These are phyloP conservation scores for Asterophora parasitica DNA, from an alignment of 768 basidiomycete species.

Conservation along the genomic window DNA sequence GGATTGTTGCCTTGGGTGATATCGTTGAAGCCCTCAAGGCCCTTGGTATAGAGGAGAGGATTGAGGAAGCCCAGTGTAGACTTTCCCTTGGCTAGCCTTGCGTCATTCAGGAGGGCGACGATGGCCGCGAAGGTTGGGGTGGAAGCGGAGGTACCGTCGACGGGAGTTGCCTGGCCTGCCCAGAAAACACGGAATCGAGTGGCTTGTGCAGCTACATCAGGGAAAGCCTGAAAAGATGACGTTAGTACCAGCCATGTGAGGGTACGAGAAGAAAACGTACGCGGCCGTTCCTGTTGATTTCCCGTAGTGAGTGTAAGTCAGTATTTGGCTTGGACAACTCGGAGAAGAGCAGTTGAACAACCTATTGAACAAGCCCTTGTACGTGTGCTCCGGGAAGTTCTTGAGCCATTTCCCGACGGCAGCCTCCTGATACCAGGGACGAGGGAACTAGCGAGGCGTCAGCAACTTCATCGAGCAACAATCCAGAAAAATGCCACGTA, in stretches of 20 bases:
- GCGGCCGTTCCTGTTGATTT: too few species aligned
- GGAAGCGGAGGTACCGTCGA: too few species aligned
- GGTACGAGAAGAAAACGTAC: too few species aligned
- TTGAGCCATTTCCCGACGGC: slow-evolving; percentile 42
- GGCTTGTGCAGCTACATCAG: slow-evolving; percentile 65
- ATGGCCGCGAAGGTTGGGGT: slow-evolving; percentile 62
- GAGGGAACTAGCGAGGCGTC: too few species aligned
- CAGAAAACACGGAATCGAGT: slow-evolving; percentile 44
- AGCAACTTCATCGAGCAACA: too few species aligned
- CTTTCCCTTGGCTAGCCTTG: too few species aligned
- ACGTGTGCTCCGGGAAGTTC: slow-evolving; percentile 38
- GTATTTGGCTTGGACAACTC: background rate
- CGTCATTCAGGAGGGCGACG: slow-evolving; percentile 63
- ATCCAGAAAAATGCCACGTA: slow-evolving; percentile 28
- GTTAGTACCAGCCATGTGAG: slow-evolving; percentile 22
- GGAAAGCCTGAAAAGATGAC: slow-evolving; percentile 39
- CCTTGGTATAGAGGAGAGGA: too few species aligned
- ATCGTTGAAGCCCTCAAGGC: too few species aligned
- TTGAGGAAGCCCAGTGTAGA: too few species aligned
- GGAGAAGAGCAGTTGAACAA: slow-evolving; percentile 24
- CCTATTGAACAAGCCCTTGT: too few species aligned
- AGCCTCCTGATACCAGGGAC: too few species aligned
- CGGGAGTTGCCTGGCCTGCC: slow-evolving; percentile 29
- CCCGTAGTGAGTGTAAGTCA: background rate
- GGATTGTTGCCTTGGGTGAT: slow-evolving; percentile 52